Evolutionary conservation across 2,329 filamentous ascomycete species (phyloP), one percentile per base, ranked within the genome.

Genomic region (Sarocladium strictum): DNA sequence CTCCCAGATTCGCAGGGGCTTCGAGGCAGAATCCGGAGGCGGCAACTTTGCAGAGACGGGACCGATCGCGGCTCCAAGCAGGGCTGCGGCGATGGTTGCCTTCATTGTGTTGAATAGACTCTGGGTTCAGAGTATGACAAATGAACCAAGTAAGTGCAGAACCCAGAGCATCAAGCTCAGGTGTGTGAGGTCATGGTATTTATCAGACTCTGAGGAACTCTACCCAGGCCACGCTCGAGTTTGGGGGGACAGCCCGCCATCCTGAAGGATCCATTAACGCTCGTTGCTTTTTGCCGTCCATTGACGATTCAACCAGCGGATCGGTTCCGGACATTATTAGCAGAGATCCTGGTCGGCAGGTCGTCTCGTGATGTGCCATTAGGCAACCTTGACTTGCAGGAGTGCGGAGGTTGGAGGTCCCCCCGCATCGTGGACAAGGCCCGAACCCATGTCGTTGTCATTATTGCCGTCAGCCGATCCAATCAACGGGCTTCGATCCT

Each of bases 1-100:
- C 11, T 55, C 47, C 33, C 43, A 55, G 17, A 40, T 52, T 3
- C 54, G 45, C 12, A 52, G 15, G 17, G 45, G 33, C 26, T 51
- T 50, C 33, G 45, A 52, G n/a, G 43, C 54, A 40, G 50, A 53
- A n/a, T 53, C 33, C 6, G 50, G 17, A 15, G 50, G 32, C 21
- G 32, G 23, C 14, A 53, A 21, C 14, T 53, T 4, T 4, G 50
- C 50, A 33, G 32, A 38, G 5, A 19, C 32, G 10, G 26, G 32
- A 19, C 50, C 21, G 14, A 40, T 4, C 32, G 40, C 21, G 17
- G 17, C 35, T n/a, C 33, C 19, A 9, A 53, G 23, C 10, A 40
- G 27, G 12, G 35, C 29, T 9, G 21, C 35, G 17, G 14, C 14
- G n/a, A 17, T 21, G 23, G 29, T 17, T 11, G 27, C 27, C 29